A percentile compares a stretch with the other conserved stretches of the same genome.
phyloP scores from a whole-genome alignment of 2,329 filamentous ascomycete genomes.

The Fusarium fujikuroi region DNA sequence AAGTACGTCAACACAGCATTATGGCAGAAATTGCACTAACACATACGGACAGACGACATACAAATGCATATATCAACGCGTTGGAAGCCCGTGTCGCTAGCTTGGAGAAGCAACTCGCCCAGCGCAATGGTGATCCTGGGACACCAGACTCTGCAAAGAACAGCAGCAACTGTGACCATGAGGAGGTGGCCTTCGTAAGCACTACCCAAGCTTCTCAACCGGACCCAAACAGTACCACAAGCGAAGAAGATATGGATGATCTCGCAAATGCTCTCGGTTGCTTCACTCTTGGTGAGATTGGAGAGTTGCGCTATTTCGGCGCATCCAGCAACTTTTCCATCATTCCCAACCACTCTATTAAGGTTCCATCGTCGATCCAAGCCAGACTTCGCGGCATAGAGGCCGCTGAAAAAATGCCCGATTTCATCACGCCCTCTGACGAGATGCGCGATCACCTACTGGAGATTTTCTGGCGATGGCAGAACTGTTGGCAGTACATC shows the following conservation, averaged over 20 bases:
- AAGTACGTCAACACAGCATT: neutral
- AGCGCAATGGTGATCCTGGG: neutral
- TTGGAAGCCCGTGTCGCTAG: constrained; percentile 2
- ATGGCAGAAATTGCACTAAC: rapidly evolving
- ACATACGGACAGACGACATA: neutral
- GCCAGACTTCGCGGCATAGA: neutral
- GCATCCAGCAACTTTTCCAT: constrained; percentile 16
- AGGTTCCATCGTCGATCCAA: neutral
- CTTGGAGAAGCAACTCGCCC: neutral
- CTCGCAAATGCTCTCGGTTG: neutral
- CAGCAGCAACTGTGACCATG: neutral
- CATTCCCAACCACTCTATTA: constrained; percentile 9
- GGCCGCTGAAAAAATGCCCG: neutral
- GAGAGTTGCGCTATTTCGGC: constrained; percentile 6
- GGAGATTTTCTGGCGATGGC: neutral
- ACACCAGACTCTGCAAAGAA: neutral
- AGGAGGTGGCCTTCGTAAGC: neutral
- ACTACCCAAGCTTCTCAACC: neutral
- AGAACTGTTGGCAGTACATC: constrained; percentile 11
- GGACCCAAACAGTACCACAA: neutral
- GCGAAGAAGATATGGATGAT: constrained; percentile 2
- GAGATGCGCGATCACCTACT: constrained; percentile 2
- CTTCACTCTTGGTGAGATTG: constrained; percentile 7
- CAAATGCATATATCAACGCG: constrained; percentile 6
- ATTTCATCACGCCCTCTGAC: neutral